These are phyloP conservation scores for Rhizopus delemar DNA, from an alignment of 371 early-diverging fungal genomes.

Conservation along the genomic window DNA sequence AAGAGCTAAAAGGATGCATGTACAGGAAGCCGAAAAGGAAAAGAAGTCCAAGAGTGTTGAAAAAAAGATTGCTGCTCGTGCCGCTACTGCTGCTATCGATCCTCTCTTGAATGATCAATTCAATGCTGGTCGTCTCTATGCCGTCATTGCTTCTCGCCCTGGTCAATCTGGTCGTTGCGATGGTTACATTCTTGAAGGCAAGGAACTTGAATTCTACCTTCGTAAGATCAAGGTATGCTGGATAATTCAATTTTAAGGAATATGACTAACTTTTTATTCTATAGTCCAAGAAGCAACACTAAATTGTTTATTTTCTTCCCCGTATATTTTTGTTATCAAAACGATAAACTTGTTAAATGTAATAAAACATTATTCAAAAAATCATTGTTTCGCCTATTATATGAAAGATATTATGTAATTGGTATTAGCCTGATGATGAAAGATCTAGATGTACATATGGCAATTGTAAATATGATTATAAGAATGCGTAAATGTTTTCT, in stretches of 20 bases:
- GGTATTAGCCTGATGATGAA: not conserved
- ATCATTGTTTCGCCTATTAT: not conserved
- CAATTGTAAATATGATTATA: not conserved
- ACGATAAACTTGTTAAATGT: conserved; percentile 1
- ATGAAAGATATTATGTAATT: not conserved
- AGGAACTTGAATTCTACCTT: conserved; percentile 97
- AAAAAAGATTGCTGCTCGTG: conserved; percentile 87
- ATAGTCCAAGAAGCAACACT: conserved; percentile 37
- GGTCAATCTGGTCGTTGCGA: conserved; percentile 99
- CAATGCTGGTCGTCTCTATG: conserved; percentile 95
- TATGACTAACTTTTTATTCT: conserved; percentile 2
- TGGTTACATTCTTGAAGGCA: conserved; percentile 99
- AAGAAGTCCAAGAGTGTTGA: conserved; percentile 88
- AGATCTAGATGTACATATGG: not conserved
- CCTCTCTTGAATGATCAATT: conserved; percentile 92
- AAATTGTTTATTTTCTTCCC: conserved; percentile 9
- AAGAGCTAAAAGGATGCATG: conserved; percentile 12
- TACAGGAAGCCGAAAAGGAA: conserved; percentile 68
- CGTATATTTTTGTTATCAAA: conserved; percentile 7
- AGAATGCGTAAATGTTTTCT: not conserved
- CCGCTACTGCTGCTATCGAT: conserved; percentile 84
- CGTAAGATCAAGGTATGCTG: conserved; percentile 80
- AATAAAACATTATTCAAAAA: not conserved
- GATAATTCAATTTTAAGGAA: not conserved
- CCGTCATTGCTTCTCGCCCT: conserved; percentile 96